Base-by-base conservation (phyloP, 148 eudicot genomes). In the Cornus florida region DNA sequence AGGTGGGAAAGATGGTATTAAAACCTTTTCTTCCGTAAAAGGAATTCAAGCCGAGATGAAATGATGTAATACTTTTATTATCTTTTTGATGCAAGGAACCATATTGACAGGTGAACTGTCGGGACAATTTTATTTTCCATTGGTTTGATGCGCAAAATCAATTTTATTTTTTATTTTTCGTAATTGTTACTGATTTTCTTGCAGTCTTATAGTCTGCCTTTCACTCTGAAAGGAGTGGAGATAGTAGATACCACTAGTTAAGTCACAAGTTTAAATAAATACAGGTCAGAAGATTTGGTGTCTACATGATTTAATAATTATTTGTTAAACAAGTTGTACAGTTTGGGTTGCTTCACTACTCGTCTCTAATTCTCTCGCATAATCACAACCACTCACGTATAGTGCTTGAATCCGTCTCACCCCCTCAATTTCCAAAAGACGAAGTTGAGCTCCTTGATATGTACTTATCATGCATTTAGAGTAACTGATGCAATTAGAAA, bases 271-370 rank as follows among this genome's bases (percentile, higher is more conserved):
- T 39, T 39, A 39, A 39, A 4, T 39, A 39, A 39, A 4, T 4
- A 4, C 5, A 4, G 6, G 5, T 39, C 43, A 39, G 43, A 56
- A 32, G 24, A 50, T 53, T 73, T 28, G 2, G 10, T 74, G 17
- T 10, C 46, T 57, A 74, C 28, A 74, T 33, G 67, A 74, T 39
- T 39, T 39, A 39, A 39, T 4, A 4, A 39, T 39, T 39, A 0
- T 57, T 74, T 28, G 17, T 31, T 53, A 14, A 20, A 19, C 33
- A 65, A 57, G 38, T 74, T 33, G 68, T 74, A 17, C 41, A 59
- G 32, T 69, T 38, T 60, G 59, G 46, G 77, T 24, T 74, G 68
- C 67, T 74, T 22, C 50, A 5, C n/a, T 67, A 32, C 66, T 59
- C 23, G 11, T 41, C 11, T 74, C 16, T 8, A 31, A 32, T 19